A percentile compares a stretch with the other conserved stretches of the same genome.
These are phyloP conservation scores for Trametes elegans DNA, from an alignment of 768 basidiomycete species.

Conservation along the genomic window DNA sequence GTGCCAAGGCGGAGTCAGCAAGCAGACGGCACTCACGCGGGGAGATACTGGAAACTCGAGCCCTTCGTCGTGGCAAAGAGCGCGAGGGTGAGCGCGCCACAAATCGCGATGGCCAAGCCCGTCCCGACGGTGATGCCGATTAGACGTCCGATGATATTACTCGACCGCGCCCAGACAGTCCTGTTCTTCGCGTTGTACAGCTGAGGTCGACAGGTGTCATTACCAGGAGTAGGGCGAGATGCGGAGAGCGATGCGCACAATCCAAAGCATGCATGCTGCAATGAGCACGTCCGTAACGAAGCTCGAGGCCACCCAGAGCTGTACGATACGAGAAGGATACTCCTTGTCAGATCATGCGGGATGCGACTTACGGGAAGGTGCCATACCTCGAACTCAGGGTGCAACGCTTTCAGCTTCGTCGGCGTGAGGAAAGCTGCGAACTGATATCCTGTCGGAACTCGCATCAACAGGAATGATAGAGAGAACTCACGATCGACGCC, in stretches of 20 bases:
- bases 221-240: background rate
- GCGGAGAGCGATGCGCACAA: slow-evolving; percentile 20
- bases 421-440: background rate
- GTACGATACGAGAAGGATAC: background rate
- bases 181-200: slow-evolving; percentile 2
- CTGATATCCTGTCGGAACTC: background rate
- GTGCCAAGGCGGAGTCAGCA: background rate
- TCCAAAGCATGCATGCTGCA: slow-evolving; percentile 26
- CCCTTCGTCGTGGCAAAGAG: slow-evolving; percentile 9
- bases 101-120: slow-evolving; percentile 1
- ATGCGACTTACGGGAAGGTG: too few relatives aligned
- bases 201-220: background rate
- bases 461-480: background rate
- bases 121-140: slow-evolving; percentile 7
- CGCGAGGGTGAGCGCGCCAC: slow-evolving; percentile 5
- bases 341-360: too few relatives aligned
- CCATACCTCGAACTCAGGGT: slow-evolving; percentile 6
- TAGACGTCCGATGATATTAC: slow-evolving; percentile 2
- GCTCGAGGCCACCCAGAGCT: slow-evolving; percentile 30
- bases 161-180: background rate
- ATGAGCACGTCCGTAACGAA: slow-evolving; percentile 28
- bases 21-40: background rate
- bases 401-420: background rate
- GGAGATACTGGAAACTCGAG: slow-evolving; percentile 11
- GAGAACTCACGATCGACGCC: slow-evolving; percentile 7